phyloP scores from a whole-genome alignment of 1,139 yeast species.

The Wickerhamomyces sp. region DNA sequence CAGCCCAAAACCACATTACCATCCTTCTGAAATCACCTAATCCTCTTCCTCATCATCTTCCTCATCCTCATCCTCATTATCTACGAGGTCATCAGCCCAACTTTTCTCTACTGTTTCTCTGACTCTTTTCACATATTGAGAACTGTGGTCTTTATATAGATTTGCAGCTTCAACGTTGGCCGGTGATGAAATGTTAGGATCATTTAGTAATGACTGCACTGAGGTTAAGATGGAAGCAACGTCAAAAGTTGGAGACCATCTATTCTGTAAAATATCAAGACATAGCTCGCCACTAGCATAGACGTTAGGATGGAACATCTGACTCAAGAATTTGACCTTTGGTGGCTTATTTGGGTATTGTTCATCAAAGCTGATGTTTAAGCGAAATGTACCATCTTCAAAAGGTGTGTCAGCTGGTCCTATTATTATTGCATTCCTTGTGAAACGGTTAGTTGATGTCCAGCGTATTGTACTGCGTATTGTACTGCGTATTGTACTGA shows the following conservation, averaged over 20 bases:
- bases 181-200: conserved; percentile 94
- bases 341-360: conserved; percentile 98
- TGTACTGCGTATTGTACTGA: no score
- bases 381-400: conserved; percentile 94
- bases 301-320: conserved; percentile 98
- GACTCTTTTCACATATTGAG: conserved; percentile 87
- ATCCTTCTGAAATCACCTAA: no score
- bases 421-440: conserved; percentile 86
- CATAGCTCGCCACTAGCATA: conserved; percentile 95
- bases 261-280: conserved; percentile 88
- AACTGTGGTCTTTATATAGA: conserved; percentile 88
- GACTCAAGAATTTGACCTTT: conserved; percentile 80
- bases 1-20: no score
- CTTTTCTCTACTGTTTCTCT: conserved; percentile 90
- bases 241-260: conserved; percentile 99
- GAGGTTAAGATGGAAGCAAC: conserved; percentile 96
- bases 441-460: no score
- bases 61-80: conserved; percentile 65
- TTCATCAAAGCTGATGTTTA: conserved; percentile 86
- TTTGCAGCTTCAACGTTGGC: conserved; percentile 99
- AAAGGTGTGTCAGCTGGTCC: conserved; percentile 98
- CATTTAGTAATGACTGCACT: conserved; percentile 76
- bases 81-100: conserved; percentile 76
- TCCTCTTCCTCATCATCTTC: conserved; percentile 41
- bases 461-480: no score